Evolutionary conservation across 1,284 basidiomycete genomes (phyloP).

Genomic region (Porodaedalea pini): DNA sequence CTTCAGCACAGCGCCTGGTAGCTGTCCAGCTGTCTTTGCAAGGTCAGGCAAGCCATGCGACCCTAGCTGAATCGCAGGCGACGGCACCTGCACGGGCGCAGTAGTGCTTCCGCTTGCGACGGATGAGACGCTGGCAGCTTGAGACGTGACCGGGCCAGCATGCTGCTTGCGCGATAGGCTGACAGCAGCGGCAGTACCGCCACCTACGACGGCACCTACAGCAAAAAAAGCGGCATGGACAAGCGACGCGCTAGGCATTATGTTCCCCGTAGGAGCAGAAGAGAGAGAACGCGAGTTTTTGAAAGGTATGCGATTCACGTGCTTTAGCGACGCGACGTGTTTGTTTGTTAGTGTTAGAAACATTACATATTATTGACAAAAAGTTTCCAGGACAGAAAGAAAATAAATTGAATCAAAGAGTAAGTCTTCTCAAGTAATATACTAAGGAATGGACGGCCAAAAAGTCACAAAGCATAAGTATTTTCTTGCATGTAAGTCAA

Average conservation of each 20-base stretch:
- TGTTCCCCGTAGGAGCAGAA: neutral
- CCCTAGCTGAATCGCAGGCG: slow-evolving; percentile 62
- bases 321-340: neutral
- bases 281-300: neutral
- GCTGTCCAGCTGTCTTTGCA: slow-evolving; percentile 29
- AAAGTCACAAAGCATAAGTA: slow-evolving; percentile 8
- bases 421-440: neutral
- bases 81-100: slow-evolving; percentile 18
- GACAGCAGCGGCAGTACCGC: slow-evolving; percentile 54
- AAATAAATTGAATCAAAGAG: neutral
- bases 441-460: neutral
- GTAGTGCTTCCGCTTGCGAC: too few relatives aligned
- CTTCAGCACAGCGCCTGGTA: slow-evolving; percentile 47
- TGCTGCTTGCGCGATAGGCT: slow-evolving; percentile 25
- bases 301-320: neutral
- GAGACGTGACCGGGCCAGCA: neutral
- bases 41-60: slow-evolving; percentile 26
- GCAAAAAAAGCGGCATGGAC: slow-evolving; percentile 69
- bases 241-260: slow-evolving; percentile 45
- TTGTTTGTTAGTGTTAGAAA: neutral
- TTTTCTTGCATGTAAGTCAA: slow-evolving; percentile 12
- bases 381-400: neutral
- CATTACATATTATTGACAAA: slow-evolving; percentile 2
- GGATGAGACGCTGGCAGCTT: neutral
- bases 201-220: slow-evolving; percentile 66